Conservation (phyloP, 2,329 filamentous ascomycete species). For the Chrysoporthe cubensis region DNA sequence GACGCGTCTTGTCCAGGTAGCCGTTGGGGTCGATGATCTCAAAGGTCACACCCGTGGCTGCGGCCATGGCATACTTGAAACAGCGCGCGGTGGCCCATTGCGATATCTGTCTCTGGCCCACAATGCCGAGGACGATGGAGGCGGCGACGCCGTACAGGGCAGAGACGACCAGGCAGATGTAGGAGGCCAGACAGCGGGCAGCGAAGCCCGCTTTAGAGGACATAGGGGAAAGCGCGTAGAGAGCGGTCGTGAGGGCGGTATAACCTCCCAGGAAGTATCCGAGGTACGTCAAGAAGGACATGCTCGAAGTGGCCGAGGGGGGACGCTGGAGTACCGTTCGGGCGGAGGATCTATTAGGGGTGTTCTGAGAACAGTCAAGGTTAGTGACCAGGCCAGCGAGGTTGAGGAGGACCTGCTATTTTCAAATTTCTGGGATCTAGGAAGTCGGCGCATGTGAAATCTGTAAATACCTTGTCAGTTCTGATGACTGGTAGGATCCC, state of each 20-base stretch:
- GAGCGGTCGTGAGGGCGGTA: conserved; percentile 52
- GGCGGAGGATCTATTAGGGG: not conserved
- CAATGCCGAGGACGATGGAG: conserved; percentile 70
- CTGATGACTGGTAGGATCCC: not conserved
- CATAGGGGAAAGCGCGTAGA: conserved; percentile 66
- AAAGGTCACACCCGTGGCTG: conserved; percentile 78
- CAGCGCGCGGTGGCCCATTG: conserved; percentile 83
- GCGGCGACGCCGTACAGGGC: conserved; percentile 77
- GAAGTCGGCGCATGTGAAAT: conserved; percentile 13
- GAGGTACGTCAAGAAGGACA: conserved; percentile 45
- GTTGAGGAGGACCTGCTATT: not conserved
- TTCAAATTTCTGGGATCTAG: not conserved
- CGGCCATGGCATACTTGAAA: conserved; percentile 80
- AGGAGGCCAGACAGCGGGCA: conserved; percentile 69
- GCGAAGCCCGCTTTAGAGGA: conserved; percentile 66
- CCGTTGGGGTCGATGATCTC: conserved; percentile 69
- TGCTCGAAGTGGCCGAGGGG: conserved; percentile 32
- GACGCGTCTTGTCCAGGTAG: conserved; percentile 67
- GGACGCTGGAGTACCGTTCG: not conserved
- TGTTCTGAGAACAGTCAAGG: conserved; percentile 2
- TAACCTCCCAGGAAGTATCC: conserved; percentile 57
- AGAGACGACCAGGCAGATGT: conserved; percentile 62
- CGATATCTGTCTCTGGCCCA: conserved; percentile 74
- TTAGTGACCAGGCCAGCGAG: conserved; percentile 14
- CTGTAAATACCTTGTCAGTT: not conserved